These are phyloP conservation scores for Toxicodendron radicans DNA, from an alignment of 345 rosid genomes.

Conservation along the genomic window DNA sequence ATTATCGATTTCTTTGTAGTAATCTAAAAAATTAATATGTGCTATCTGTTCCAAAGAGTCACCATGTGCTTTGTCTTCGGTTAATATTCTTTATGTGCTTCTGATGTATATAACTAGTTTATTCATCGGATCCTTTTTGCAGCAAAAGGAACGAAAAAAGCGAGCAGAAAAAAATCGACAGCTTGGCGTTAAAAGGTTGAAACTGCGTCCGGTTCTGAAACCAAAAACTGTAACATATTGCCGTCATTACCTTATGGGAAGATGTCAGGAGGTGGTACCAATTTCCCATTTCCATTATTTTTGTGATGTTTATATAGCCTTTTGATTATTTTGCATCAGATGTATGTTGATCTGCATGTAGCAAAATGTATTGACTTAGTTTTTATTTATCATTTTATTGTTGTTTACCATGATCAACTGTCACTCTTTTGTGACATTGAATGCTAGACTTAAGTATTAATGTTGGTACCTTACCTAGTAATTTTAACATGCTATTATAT, in stretches of 20 bases:
- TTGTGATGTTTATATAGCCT: conserved; percentile 6
- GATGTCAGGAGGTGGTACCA: conserved; percentile 70
- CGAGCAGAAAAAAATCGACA: conserved; percentile 70
- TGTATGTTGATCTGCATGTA: background rate
- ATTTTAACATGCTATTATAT: too few relatives aligned
- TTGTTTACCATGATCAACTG: background rate
- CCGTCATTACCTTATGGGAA: conserved; percentile 75
- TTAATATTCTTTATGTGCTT: background rate
- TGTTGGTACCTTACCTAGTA: too few relatives aligned
- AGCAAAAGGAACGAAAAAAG: conserved; percentile 65
- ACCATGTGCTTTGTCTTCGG: background rate
- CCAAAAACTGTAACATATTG: conserved; percentile 59
- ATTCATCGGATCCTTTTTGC: conserved; percentile 27
- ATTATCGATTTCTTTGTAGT: background rate
- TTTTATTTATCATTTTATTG: background rate
- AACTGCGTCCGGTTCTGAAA: conserved; percentile 58
- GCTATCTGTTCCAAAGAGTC: conserved; percentile 5
- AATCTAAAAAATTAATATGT: conserved; percentile 1
- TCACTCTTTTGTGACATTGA: background rate
- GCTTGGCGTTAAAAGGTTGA: conserved; percentile 85
- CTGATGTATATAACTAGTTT: conserved; percentile 7
- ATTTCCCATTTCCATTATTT: conserved; percentile 3
- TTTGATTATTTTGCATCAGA: conserved; percentile 4
- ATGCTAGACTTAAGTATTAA: too few relatives aligned
- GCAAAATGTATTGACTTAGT: background rate